phyloP scores from a whole-genome alignment of 208 protist species.

The Trypanosoma cruzi region DNA sequence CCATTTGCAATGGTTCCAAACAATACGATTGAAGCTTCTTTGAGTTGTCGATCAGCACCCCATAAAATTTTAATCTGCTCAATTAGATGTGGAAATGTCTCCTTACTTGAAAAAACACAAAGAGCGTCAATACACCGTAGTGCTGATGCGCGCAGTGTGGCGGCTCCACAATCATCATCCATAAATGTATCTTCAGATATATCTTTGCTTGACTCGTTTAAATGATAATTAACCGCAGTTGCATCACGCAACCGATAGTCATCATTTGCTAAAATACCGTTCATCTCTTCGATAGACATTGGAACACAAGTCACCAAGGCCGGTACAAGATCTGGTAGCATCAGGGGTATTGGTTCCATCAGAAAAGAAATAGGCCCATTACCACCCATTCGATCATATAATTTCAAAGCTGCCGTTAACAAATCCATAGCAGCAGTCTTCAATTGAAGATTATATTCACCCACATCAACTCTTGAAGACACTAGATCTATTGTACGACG shows the following conservation, averaged over 20 bases:
- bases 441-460: constrained; percentile 47
- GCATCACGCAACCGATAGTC: constrained; percentile 75
- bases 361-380: constrained; percentile 54
- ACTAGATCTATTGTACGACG: constrained; percentile 49
- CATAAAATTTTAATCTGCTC: constrained; percentile 57
- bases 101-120: constrained; percentile 49
- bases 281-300: constrained; percentile 77
- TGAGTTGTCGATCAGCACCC: constrained; percentile 49
- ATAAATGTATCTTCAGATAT: constrained; percentile 67
- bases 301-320: constrained; percentile 56
- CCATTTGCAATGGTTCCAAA: constrained; percentile 74
- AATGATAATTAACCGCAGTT: constrained; percentile 46
- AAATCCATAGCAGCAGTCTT: constrained; percentile 71
- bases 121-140: constrained; percentile 76
- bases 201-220: constrained; percentile 54
- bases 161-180: constrained; percentile 71
- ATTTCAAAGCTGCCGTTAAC: constrained; percentile 49
- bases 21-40: constrained; percentile 79
- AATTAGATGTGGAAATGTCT: constrained; percentile 50
- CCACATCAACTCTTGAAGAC: constrained; percentile 26
- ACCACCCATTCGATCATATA: constrained; percentile 62
- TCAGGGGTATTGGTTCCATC: constrained; percentile 34
- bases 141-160: constrained; percentile 72
- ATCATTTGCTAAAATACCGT: constrained; percentile 70
- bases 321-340: constrained; percentile 44